Percentiles rank a stretch among this genome's conserved stretches.
Conservation (phyloP, 495 filamentous ascomycete species). For the Penicillium nucicola region DNA sequence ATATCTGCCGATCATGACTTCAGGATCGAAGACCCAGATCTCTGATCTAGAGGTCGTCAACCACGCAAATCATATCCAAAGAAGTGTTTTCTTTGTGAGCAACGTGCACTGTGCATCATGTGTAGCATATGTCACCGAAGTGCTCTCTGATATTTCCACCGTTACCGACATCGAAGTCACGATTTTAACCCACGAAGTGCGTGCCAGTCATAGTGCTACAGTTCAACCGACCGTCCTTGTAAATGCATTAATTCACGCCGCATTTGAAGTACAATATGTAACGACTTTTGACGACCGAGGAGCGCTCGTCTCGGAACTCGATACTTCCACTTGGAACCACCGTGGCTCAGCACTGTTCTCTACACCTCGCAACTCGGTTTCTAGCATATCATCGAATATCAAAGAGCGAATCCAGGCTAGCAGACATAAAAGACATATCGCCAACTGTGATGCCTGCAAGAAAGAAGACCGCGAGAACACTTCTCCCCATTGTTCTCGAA, state of each 20-base stretch:
- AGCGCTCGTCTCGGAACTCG: slow-evolving; percentile 28
- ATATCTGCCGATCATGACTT: slow-evolving; percentile 9
- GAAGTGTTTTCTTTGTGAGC: slow-evolving; percentile 44
- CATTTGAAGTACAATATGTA: slow-evolving; percentile 49
- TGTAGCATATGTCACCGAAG: slow-evolving; percentile 43
- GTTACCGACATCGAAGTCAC: slow-evolving; percentile 40
- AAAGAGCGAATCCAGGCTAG: slow-evolving; percentile 21
- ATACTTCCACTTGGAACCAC: slow-evolving; percentile 30
- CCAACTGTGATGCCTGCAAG: slow-evolving; percentile 49
- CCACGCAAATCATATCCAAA: slow-evolving; percentile 3
- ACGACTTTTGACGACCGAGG: slow-evolving; percentile 36
- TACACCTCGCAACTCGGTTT: slow-evolving; percentile 19
- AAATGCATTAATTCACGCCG: slow-evolving; percentile 41
- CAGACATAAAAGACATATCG: slow-evolving; percentile 33
- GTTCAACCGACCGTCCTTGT: slow-evolving; percentile 33
- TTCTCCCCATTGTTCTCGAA: slow-evolving; percentile 6
- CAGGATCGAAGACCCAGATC: slow-evolving; percentile 1
- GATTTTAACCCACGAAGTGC: slow-evolving; percentile 45
- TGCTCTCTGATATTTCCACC: slow-evolving; percentile 32
- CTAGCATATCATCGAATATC: slow-evolving; percentile 22
- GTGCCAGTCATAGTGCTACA: slow-evolving; percentile 31
- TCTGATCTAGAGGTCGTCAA: slow-evolving; percentile 8
- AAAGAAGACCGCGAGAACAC: slow-evolving; percentile 28
- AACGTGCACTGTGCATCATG: slow-evolving; percentile 56
- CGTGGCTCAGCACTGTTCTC: slow-evolving; percentile 22